Percentiles rank a stretch among this genome's conserved stretches.
phyloP scores from a whole-genome alignment of 208 protist species.

The Leptomonas seymouri region DNA sequence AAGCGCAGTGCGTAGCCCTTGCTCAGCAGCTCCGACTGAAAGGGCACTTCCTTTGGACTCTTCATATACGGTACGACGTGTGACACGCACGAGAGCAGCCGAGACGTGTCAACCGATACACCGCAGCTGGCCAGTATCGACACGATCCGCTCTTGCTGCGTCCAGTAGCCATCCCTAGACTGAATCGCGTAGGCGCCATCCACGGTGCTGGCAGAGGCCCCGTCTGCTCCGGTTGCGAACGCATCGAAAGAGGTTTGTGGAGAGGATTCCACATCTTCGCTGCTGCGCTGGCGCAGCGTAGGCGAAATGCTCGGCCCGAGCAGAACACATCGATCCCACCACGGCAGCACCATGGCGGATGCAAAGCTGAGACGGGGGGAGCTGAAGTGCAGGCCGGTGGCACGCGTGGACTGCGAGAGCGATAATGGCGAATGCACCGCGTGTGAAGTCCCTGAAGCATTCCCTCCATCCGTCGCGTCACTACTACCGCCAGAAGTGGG shows the following conservation, averaged over 20 bases:
- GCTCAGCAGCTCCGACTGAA: constrained; percentile 43
- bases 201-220: background rate
- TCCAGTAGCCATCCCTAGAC: constrained; percentile 36
- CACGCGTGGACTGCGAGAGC: constrained; percentile 1
- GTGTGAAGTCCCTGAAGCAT: background rate
- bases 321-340: constrained; percentile 73
- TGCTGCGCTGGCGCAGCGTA: constrained; percentile 15
- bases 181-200: constrained; percentile 3
- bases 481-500: background rate
- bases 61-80: constrained; percentile 52
- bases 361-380: constrained; percentile 74
- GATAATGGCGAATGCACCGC: no score
- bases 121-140: constrained; percentile 46
- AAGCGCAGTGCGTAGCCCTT: constrained; percentile 57
- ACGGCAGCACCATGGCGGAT: constrained; percentile 68
- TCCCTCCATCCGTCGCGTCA: background rate
- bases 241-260: background rate
- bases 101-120: constrained; percentile 39
- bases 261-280: background rate
- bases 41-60: constrained; percentile 39
- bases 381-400: constrained; percentile 43
- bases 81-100: constrained; percentile 71
- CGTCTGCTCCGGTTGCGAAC: background rate
- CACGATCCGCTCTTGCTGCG: constrained; percentile 42
- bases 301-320: constrained; percentile 64